Percentiles rank a stretch among this genome's conserved stretches.
phyloP scores from a whole-genome alignment of 495 filamentous ascomycete species.

The Xylona heveae region DNA sequence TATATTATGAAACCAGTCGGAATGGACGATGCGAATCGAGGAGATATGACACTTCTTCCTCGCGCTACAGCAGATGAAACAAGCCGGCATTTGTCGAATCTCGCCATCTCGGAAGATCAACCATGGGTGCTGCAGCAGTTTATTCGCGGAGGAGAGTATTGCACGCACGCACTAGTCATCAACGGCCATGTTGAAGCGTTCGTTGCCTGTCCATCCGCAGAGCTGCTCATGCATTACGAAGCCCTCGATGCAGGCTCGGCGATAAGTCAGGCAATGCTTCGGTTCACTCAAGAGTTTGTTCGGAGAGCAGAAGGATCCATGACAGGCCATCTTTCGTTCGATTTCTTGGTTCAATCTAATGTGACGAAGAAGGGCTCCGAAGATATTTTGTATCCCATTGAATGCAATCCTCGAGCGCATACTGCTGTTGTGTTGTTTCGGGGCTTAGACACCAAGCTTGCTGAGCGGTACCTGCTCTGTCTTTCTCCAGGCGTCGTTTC shows the following conservation, averaged over 20 bases:
- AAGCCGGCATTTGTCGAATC: constrained; percentile 25
- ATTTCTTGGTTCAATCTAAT: constrained; percentile 36
- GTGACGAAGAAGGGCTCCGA: constrained; percentile 13
- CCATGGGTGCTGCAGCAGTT: constrained; percentile 55
- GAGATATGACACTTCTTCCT: constrained; percentile 32
- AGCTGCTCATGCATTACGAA: constrained; percentile 39
- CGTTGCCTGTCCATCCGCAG: constrained; percentile 33
- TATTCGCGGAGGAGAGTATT: constrained; percentile 39
- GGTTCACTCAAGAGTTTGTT: constrained; percentile 36
- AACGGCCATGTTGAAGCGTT: constrained; percentile 37
- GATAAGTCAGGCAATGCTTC: constrained; percentile 33
- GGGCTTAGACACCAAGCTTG: constrained; percentile 7
- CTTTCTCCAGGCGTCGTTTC: constrained; percentile 5
- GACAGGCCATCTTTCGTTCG: constrained; percentile 51
- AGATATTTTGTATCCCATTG: constrained; percentile 28
- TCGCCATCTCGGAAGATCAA: constrained; percentile 29
- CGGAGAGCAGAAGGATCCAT: constrained; percentile 21
- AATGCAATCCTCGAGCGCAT: constrained; percentile 41
- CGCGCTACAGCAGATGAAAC: constrained; percentile 29
- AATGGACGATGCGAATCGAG: constrained; percentile 22
- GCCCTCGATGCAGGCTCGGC: constrained; percentile 28
- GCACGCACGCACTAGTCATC: constrained; percentile 44
- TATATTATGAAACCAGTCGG: constrained; percentile 42
- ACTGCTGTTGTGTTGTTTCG: constrained; percentile 34
- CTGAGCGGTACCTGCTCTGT: constrained; percentile 2